A percentile compares a stretch with the other conserved stretches of the same genome.
Conservation (phyloP, 495 filamentous ascomycete species). For the Jackrogersella multiformis region DNA sequence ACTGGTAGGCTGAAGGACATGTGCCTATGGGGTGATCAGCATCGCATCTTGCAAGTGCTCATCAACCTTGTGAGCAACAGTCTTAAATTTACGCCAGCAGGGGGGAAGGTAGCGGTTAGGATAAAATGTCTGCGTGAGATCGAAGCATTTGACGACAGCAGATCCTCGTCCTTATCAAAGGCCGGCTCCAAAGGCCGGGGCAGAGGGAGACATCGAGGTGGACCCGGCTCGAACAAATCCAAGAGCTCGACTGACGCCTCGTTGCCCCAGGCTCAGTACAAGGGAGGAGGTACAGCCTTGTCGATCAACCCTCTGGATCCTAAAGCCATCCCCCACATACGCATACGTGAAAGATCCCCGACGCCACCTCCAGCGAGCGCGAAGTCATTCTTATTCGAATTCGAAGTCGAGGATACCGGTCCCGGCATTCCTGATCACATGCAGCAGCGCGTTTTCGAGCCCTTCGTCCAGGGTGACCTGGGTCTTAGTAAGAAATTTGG, state of each 20-base stretch:
- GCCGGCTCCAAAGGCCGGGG: constrained; percentile 51
- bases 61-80: constrained; percentile 95
- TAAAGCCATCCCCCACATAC: constrained; percentile 57
- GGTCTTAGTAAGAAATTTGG: constrained; percentile 89
- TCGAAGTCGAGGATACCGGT: constrained; percentile 88
- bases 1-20: constrained; percentile 73
- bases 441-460: constrained; percentile 87
- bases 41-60: constrained; percentile 85
- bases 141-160: constrained; percentile 52
- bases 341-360: constrained; percentile 64
- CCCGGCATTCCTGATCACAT: constrained; percentile 85
- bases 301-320: constrained; percentile 68
- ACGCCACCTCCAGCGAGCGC: constrained; percentile 69
- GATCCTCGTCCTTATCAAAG: constrained; percentile 62
- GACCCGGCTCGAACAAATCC: constrained; percentile 60
- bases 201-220: constrained; percentile 53
- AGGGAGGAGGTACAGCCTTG: constrained; percentile 57
- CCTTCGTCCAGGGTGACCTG: constrained; percentile 91
- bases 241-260: constrained; percentile 53
- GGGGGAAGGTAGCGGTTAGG: constrained; percentile 75
- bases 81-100: constrained; percentile 87
- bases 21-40: constrained; percentile 88
- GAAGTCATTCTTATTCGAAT: constrained; percentile 75
- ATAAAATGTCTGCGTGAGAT: constrained; percentile 75
- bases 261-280: constrained; percentile 39